Conservation (phyloP, 1,284 basidiomycete genomes). For the Leccinum pachyderme region DNA sequence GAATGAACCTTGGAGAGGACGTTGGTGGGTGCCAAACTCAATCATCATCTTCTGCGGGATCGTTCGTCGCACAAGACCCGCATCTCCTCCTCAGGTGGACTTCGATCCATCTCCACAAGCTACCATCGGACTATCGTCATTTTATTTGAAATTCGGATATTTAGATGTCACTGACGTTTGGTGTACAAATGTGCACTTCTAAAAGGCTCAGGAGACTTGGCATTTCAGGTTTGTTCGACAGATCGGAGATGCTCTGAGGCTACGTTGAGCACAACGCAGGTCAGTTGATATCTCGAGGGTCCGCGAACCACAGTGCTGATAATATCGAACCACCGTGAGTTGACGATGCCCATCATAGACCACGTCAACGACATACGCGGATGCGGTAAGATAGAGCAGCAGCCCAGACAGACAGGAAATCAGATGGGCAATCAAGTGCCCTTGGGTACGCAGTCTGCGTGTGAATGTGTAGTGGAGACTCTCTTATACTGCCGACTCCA, state of each 20-base stretch:
- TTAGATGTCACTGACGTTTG: not conserved
- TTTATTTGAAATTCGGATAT: conserved; percentile 3
- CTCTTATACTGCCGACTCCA: conserved; percentile 8
- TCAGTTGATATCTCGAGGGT: not conserved
- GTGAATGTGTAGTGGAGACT: not conserved
- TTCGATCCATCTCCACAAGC: not conserved
- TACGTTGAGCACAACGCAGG: not conserved
- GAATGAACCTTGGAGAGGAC: too few species aligned
- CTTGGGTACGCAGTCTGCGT: not conserved
- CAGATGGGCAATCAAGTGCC: not conserved
- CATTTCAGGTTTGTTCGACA: not conserved
- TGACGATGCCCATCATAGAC: not conserved
- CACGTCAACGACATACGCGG: not conserved
- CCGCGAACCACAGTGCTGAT: not conserved
- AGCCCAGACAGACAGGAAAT: not conserved
- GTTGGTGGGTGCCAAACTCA: not conserved
- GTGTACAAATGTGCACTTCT: too few species aligned
- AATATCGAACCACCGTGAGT: not conserved
- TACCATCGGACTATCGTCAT: not conserved
- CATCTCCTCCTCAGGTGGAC: not conserved
- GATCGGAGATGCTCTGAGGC: not conserved
- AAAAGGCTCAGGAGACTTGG: not conserved
- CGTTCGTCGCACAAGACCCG: not conserved
- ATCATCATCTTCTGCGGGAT: not conserved
- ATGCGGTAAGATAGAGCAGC: not conserved